Evolutionary conservation across 176 grass and related monocot genomes (phyloP).

Genomic region (Pharus latifolius): DNA sequence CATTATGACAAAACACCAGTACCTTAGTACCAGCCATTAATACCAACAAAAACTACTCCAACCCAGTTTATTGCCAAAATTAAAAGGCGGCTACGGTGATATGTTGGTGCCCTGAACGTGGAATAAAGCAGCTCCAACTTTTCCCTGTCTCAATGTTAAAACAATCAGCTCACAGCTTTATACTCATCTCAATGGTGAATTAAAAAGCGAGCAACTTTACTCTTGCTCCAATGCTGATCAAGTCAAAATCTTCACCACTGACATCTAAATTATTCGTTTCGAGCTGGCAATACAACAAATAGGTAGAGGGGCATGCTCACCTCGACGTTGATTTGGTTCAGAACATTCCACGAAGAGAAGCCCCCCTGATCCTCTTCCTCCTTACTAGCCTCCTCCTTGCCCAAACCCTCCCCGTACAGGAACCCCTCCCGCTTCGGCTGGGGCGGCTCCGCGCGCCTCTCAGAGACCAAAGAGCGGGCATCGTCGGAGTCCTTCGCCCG

Average conservation of each 20-base stretch:
- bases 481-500: slow-evolving; percentile 28
- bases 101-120: neutral
- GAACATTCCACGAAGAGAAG: slow-evolving; percentile 14
- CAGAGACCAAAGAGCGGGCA: neutral
- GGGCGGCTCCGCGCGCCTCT: slow-evolving; percentile 14
- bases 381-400: neutral
- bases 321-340: slow-evolving; percentile 32
- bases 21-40: neutral
- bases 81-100: neutral
- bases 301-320: neutral
- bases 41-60: neutral
- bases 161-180: neutral
- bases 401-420: slow-evolving; percentile 1
- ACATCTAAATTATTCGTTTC: neutral
- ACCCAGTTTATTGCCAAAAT: neutral
- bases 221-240: neutral
- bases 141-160: neutral
- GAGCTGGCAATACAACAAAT: neutral
- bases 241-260: neutral
- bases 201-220: neutral
- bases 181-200: neutral
- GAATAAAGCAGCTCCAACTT: neutral
- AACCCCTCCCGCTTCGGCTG: slow-evolving; percentile 11
- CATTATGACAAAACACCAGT: neutral
- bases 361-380: neutral